phyloP scores from a whole-genome alignment of 2,329 filamentous ascomycete species.

The Xylaria sp. region DNA sequence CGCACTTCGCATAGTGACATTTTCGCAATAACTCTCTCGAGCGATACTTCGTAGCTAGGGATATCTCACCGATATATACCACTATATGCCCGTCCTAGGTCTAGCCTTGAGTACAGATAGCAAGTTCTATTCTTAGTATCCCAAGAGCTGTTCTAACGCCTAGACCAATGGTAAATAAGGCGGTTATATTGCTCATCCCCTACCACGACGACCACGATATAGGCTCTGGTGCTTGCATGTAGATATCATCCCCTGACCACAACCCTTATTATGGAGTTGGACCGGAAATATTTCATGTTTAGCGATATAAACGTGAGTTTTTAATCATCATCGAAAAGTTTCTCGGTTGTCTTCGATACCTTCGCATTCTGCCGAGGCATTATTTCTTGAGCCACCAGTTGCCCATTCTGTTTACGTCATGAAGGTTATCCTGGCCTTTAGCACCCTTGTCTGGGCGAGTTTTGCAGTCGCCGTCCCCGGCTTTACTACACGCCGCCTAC shows the following conservation, averaged over 20 bases:
- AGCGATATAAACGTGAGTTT: constrained; percentile 1
- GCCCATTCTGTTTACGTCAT: constrained; percentile 48
- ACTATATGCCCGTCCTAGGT: neutral
- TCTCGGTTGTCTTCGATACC: neutral
- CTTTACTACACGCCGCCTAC: constrained; percentile 51
- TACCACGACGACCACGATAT: neutral
- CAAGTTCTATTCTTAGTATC: constrained; percentile 6
- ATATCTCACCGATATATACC: neutral
- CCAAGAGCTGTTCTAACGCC: neutral
- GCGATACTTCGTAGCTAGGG: neutral
- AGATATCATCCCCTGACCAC: neutral
- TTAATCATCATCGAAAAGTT: neutral
- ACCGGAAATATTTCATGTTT: neutral
- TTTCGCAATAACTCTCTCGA: neutral
- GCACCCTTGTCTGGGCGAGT: constrained; percentile 52
- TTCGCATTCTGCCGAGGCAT: neutral
- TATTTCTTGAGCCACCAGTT: neutral
- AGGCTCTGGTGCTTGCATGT: neutral
- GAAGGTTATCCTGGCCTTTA: constrained; percentile 56
- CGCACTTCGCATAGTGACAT: neutral
- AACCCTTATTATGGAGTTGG: neutral
- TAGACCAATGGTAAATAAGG: constrained; percentile 12
- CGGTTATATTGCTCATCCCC: constrained; percentile 20
- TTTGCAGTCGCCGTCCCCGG: constrained; percentile 57
- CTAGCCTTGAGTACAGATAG: neutral